Percentiles rank a stretch among this genome's conserved stretches.
Conservation (phyloP, 2,329 filamentous ascomycete genomes). For the Diatrype stigma region DNA sequence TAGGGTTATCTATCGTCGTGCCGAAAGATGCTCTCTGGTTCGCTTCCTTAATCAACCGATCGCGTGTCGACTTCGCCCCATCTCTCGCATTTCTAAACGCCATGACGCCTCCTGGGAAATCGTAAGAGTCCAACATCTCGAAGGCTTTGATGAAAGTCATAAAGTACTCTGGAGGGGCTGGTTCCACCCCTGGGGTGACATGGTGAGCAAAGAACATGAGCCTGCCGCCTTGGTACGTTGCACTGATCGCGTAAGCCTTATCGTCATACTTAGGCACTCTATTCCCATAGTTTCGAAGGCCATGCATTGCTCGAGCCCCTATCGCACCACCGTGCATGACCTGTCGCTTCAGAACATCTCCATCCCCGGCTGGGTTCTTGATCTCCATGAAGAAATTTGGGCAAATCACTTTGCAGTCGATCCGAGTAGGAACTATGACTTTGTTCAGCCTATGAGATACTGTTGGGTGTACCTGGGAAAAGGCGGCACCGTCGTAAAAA, state of each 20-base stretch:
- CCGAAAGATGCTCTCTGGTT: neutral
- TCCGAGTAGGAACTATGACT: neutral
- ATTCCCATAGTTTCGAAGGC: neutral
- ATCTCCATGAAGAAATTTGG: neutral
- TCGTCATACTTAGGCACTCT: neutral
- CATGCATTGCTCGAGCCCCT: neutral
- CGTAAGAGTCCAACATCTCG: neutral
- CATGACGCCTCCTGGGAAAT: neutral
- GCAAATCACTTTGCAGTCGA: neutral
- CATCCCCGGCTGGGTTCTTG: neutral
- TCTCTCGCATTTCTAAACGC: neutral
- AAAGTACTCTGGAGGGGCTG: neutral
- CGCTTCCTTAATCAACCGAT: neutral
- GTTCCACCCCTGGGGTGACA: neutral
- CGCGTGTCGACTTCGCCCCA: neutral
- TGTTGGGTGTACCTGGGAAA: neutral
- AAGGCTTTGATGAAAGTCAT: neutral
- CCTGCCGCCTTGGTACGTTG: neutral
- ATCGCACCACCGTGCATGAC: neutral
- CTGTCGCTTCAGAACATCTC: neutral
- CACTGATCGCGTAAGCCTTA: neutral
- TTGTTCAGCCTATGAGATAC: neutral
- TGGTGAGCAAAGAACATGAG: neutral
- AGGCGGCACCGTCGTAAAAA: neutral
- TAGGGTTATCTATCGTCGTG: too few relatives aligned